phyloP scores from a whole-genome alignment of 1,284 basidiomycete species.

The Trichosporon asahii region DNA sequence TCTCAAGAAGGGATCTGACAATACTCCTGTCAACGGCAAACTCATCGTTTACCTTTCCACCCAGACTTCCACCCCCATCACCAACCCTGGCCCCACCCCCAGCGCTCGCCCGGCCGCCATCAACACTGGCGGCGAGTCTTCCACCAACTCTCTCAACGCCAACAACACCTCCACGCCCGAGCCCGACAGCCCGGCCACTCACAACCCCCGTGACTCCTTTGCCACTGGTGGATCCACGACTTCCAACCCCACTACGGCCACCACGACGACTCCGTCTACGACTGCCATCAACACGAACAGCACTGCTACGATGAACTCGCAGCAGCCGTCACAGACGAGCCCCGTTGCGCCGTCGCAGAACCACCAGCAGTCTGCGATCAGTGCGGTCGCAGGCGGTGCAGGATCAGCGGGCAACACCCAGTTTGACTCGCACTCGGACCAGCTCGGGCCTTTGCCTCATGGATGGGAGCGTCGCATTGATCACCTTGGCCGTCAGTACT shows the following conservation, averaged over 20 bases:
- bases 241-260: constrained; percentile 47
- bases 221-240: background rate
- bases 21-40: constrained; percentile 79
- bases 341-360: background rate
- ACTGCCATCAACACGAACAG: constrained; percentile 30
- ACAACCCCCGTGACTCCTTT: constrained; percentile 24
- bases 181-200: constrained; percentile 22
- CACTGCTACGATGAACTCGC: constrained; percentile 43
- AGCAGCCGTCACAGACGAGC: constrained; percentile 30
- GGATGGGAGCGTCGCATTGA: constrained; percentile 95
- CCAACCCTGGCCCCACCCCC: constrained; percentile 61
- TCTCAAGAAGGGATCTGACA: constrained; percentile 80
- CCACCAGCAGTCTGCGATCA: constrained; percentile 4
- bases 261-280: constrained; percentile 30
- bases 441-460: constrained; percentile 72
- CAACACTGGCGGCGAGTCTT: constrained; percentile 42
- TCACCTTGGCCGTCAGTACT: constrained; percentile 81
- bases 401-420: constrained; percentile 53
- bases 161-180: constrained; percentile 18
- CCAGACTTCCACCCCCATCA: constrained; percentile 68
- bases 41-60: constrained; percentile 80
- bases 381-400: constrained; percentile 13
- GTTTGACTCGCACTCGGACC: constrained; percentile 75
- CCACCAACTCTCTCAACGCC: constrained; percentile 5
- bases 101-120: constrained; percentile 36